Evolutionary conservation across 352 stramenopile genomes (phyloP), one percentile per base, ranked within the genome.

Genomic region (Phytopythium delawarense): DNA sequence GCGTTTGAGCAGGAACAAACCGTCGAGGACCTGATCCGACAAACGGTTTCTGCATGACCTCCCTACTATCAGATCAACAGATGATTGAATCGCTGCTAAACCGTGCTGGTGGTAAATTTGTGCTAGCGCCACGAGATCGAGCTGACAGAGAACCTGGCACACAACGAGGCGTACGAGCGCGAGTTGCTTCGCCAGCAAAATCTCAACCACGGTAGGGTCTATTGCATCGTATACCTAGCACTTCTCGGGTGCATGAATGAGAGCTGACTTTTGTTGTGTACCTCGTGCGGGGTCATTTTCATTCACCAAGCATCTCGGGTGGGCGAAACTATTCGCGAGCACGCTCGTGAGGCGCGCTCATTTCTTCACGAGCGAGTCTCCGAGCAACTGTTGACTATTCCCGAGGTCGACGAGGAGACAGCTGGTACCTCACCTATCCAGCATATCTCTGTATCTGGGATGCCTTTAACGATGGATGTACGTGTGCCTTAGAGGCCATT

Each of bases 1-100:
- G 88, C 76, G 11, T 94, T 93, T 69, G 81, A 94, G 45, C 91
- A 88, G 32, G 84, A 93, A 50, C 82, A 89, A 44, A 86, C 70
- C 12, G 52, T 93, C 1, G 78, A 87, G 30, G 74, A 85, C 56
- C 65, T 92, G 44, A 87, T 95, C 50, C 71, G 67, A 5, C 80
- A 87, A 67, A 89, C 81, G 63, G 84, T 95, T 62, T 4, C 35
- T 53, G 11, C 0, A 5, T 18, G 39, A n/a, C n/a, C 39, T 44
- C 2, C 39, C 8, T 11, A 7, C 18, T 49, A 25, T 18, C 42
- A 7, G 1, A 25, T 15, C 18, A 5, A 25, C 9, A 16, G 0
- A 9, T 11, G 42, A 23, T 13, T 49, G 15, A n/a, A n/a, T 49
- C 7, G 21, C 42, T 15, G 42, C 8, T 49, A 21, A 25, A 35